Evolutionary conservation across 2,329 filamentous ascomycete genomes (phyloP), one percentile per base, ranked within the genome.

Genomic region (Corynespora cassiicola): DNA sequence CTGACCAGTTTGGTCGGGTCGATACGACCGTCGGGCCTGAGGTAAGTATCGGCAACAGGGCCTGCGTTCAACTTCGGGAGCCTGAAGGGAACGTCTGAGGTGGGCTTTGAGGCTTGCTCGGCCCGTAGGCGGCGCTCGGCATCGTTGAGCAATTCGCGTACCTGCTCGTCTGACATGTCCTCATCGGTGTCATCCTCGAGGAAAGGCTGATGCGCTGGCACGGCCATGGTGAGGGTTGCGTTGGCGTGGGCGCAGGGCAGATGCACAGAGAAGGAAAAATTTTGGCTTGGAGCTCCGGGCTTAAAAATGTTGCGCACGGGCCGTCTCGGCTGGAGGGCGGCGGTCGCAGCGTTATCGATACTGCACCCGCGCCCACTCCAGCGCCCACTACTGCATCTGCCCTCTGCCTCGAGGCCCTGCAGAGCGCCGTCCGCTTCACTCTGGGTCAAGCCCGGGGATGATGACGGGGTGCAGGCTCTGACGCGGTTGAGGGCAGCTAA

Each of bases 71-170:
- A 64, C 50, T 73, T 76, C 9, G 79, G 78, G 34, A 82, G 73
- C 45, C 69, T 78, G 56, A 70, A 68, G 41, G 58, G 58, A 19
- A 49, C 50, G 26, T 64, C 48, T 21, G 42, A 19, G 11, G 22
- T 19, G 28, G 36, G 21, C 10, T 52, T 51, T 62, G 61, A 53
- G 54, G 66, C 46, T 39, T 66, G 62, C 45, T 71, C 71, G 52
- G 71, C 66, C 34, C 71, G 64, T 52, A 87, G 68, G 46, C 84
- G 76, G 42, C 69, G 65, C 56, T 86, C 82, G 39, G 85, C 85
- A 66, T 85, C 77, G 36, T 75, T 74, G 34, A 88, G 75, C 39
- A 88, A 73, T 58, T 79, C 70, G 36, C 82, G 77, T 33, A 88
- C 79, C 38, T 86, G 79, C 50, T 81, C 77, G 61, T 87, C 82